A percentile compares a stretch with the other conserved stretches of the same genome.
Conservation (phyloP, 306 rosid species). For the Malus fusca region DNA sequence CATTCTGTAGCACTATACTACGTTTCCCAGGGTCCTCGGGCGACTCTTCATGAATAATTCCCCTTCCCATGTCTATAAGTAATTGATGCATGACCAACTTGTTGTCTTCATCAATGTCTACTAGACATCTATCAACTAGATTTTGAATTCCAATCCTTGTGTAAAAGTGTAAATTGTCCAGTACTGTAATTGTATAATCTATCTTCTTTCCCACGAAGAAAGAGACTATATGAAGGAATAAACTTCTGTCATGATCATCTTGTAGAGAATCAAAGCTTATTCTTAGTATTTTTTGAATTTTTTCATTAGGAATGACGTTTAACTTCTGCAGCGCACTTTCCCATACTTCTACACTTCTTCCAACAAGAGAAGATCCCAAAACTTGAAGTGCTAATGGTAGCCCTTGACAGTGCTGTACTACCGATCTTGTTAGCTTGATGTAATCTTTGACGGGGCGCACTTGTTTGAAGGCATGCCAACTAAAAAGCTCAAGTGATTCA, state of each 20-base stretch:
- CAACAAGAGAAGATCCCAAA: neutral
- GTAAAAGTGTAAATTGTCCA: neutral
- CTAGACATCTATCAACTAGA: conserved; percentile 1
- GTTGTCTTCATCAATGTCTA: neutral
- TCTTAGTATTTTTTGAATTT: neutral
- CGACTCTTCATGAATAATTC: neutral
- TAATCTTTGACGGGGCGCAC: neutral
- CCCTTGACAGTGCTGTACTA: neutral
- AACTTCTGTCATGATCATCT: neutral
- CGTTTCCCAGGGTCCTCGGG: neutral
- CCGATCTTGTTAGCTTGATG: neutral
- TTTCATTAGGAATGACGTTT: neutral
- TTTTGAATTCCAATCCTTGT: neutral
- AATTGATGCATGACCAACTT: neutral
- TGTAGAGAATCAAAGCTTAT: neutral
- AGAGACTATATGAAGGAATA: neutral
- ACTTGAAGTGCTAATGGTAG: neutral
- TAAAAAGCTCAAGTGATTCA: neutral
- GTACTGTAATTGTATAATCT: neutral
- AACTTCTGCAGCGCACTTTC: neutral
- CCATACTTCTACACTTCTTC: neutral
- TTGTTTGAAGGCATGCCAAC: neutral
- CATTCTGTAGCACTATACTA: neutral
- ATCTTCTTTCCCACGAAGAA: neutral
- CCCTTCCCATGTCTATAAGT: conserved; percentile 1